Evolutionary conservation across 2,329 filamentous ascomycete species (phyloP), one percentile per base, ranked within the genome.

Genomic region (Penicillium sp.): DNA sequence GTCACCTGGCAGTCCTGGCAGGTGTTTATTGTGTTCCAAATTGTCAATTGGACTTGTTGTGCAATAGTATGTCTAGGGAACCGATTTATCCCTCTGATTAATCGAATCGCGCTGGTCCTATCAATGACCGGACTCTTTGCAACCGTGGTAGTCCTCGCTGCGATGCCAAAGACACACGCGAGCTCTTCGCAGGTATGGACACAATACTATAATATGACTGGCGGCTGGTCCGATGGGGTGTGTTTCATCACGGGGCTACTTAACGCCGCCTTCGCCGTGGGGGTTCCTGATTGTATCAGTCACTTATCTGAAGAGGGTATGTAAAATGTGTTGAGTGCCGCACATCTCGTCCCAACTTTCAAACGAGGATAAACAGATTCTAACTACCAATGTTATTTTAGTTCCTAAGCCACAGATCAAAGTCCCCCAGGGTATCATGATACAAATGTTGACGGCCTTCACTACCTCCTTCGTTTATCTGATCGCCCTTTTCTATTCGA

Each of bases 211-310:
- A 72, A 73, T 19, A 63, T 61, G 25, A 70, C 69, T 0, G 70
- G 69, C 2, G 68, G 68, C 9, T 73, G 69, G 69, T 66, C 69
- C 2, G 67, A 73, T 53, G 70, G 70, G 0, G 49, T 73, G 3
- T 71, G 70, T 50, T 87, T 87, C 63, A 71, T 86, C 45, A 76
- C 82, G 0, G 85, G 85, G 2, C 81, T 87, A 49, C 73, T 88
- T 29, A 89, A 89, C 61, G 86, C 85, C 1, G 86, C 86, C 0
- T 89, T 83, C 65, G 81, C 83, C 15, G 82, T 89, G 6, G 87
- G 86, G 2, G 82, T 83, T 1, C 84, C 86, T 0, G 86, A 89
- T 63, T 84, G 83, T 44, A 81, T 85, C 10, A 83, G 81, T 2
- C 86, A 88, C 66, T 65, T 88, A 23, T 81, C 83, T 0, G 85